Conservation (phyloP, 1,284 basidiomycete species). For the Ganoderma lucidum region DNA sequence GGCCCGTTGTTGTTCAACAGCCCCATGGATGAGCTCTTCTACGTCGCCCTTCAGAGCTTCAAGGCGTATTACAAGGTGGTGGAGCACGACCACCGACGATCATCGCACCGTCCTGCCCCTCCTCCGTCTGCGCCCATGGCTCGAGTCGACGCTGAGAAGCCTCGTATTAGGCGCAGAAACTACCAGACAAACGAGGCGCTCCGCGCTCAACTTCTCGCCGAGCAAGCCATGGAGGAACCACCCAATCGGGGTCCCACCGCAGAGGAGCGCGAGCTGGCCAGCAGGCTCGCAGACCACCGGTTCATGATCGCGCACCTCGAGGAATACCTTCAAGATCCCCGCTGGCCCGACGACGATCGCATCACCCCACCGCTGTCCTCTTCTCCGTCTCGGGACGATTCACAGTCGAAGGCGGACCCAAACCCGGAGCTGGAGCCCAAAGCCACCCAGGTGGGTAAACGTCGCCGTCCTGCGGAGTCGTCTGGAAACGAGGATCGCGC, state of each 20-base stretch:
- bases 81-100: not conserved
- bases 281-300: not conserved
- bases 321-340: not conserved
- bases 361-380: not conserved
- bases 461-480: not conserved
- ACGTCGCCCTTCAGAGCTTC: not conserved
- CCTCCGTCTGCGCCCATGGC: not conserved
- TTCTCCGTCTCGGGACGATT: not conserved
- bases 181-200: not conserved
- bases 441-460: not conserved
- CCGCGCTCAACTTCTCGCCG: not conserved
- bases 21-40: not conserved
- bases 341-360: slow-evolving; percentile 5
- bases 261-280: not conserved
- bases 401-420: too few species aligned
- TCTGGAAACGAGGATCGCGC: not conserved
- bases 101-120: not conserved
- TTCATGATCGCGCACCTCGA: not conserved
- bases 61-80: not conserved
- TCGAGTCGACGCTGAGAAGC: not conserved
- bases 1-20: not conserved
- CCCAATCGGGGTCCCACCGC: not conserved
- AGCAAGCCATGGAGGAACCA: not conserved
- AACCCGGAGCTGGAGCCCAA: not conserved
- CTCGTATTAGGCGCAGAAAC: not conserved